A percentile compares a stretch with the other conserved stretches of the same genome.
These are phyloP conservation scores for Arthrobotrys sphaeroides DNA, from an alignment of 2,329 filamentous ascomycete species.

Conservation along the genomic window DNA sequence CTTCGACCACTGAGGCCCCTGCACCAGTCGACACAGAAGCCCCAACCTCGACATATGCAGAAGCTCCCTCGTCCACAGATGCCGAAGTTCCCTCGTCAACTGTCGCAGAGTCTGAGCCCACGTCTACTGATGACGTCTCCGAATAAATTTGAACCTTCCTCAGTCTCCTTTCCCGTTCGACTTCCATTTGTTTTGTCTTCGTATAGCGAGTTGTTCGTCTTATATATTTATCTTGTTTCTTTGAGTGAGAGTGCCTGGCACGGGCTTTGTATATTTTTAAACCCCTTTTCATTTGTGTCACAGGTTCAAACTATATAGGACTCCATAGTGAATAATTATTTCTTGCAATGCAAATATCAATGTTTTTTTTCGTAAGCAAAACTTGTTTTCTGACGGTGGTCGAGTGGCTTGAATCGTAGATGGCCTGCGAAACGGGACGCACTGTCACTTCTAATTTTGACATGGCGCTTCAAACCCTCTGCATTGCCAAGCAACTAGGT, in stretches of 20 bases:
- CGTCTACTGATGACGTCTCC: neutral
- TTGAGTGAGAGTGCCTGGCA: neutral
- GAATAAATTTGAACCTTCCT: neutral
- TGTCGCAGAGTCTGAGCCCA: neutral
- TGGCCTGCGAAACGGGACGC: too few relatives aligned
- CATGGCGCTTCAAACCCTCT: too few relatives aligned
- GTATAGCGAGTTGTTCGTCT: conserved; percentile 22
- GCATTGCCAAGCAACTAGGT: too few relatives aligned
- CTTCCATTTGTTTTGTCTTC: conserved; percentile 4
- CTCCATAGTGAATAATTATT: neutral
- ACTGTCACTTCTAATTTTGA: too few relatives aligned
- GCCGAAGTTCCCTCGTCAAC: neutral
- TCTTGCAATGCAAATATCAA: neutral
- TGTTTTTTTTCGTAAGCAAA: too few relatives aligned
- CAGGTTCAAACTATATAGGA: neutral
- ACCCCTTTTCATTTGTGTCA: conserved; percentile 14
- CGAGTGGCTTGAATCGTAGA: too few relatives aligned
- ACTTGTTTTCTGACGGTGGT: too few relatives aligned
- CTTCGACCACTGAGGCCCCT: neutral
- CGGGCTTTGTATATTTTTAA: conserved; percentile 19
- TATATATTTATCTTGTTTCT: neutral
- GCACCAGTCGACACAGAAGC: neutral
- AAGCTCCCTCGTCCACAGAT: neutral
- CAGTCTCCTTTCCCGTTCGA: neutral
- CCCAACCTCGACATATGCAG: too few relatives aligned